Conservation (phyloP, 495 filamentous ascomycete genomes). For the Aspergillus bertholletiae region DNA sequence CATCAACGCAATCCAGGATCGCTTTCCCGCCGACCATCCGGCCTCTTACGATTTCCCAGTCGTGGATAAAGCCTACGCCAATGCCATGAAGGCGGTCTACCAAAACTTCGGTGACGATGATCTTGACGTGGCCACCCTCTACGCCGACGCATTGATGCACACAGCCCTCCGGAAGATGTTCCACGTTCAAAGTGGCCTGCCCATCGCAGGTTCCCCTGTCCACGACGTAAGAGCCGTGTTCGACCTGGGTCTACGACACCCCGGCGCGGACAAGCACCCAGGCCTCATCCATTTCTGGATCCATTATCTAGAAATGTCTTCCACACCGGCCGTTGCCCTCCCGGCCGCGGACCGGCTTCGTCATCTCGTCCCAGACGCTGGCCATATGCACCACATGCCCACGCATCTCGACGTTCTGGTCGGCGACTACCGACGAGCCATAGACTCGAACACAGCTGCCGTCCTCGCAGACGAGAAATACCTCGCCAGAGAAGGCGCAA, state of each 20-base stretch:
- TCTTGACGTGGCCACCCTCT: slow-evolving; percentile 54
- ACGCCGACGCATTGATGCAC: slow-evolving; percentile 63
- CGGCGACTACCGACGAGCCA: slow-evolving; percentile 57
- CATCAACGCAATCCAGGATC: slow-evolving; percentile 47
- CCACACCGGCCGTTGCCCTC: slow-evolving; percentile 51
- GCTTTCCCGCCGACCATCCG: slow-evolving; percentile 42
- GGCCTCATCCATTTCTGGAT: slow-evolving; percentile 64
- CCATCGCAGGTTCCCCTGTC: slow-evolving; percentile 42
- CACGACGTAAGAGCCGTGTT: slow-evolving; percentile 53
- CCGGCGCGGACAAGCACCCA: slow-evolving; percentile 42
- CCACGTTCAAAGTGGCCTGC: slow-evolving; percentile 53
- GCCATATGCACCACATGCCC: slow-evolving; percentile 66
- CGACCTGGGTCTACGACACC: slow-evolving; percentile 42
- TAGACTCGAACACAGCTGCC: slow-evolving; percentile 52
- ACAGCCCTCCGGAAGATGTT: slow-evolving; percentile 60
- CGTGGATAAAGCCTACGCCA: slow-evolving; percentile 51
- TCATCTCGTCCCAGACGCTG: slow-evolving; percentile 54
- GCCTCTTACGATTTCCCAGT: slow-evolving; percentile 30
- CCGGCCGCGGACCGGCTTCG: slow-evolving; percentile 55
- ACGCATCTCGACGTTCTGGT: slow-evolving; percentile 60
- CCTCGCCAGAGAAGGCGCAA: slow-evolving; percentile 36
- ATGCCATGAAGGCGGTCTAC: slow-evolving; percentile 55
- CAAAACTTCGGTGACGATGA: slow-evolving; percentile 36
- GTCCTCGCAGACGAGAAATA: slow-evolving; percentile 55
- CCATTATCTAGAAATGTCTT: slow-evolving; percentile 67